Base-by-base conservation (phyloP, 176 grass and related monocot genomes). In the Calamus simplicifolius region DNA sequence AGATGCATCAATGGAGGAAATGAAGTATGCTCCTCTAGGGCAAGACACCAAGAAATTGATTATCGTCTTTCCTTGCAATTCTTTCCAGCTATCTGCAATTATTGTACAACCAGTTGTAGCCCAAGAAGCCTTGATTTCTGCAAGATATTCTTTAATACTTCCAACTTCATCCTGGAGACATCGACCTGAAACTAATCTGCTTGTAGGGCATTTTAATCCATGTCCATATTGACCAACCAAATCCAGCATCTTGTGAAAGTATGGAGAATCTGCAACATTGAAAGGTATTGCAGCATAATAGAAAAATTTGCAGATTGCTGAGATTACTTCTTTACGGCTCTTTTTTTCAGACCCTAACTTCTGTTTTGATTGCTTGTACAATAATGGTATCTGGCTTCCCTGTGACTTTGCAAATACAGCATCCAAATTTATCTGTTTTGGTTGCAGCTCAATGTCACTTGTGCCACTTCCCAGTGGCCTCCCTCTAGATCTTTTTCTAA, bases 251-350 rank as follows among this genome's bases (percentile, higher is more conserved):
- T 66, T 66, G 17, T 65, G 52, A 35, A 75, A 66, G 62, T 66
- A 75, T 16, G 61, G 52, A 31, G 72, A 75, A 56, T 75, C 54
- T 12, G 72, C 72, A 6, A 51, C 38, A 23, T 51, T 51, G 26
- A 66, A 75, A 66, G 72, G 72, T 66, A 75, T 50, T 57, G 61
- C 61, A 30, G 72, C 72, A 66, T 66, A 75, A 48, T 55, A 75
- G 35, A 75, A 75, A 25, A 75, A 75, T 58, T 64, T 75, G 62
- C 72, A 75, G 13, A 75, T 75, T 21, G 72, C 72, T 50, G 72
- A 75, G n/a, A 51, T 49, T 28, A 66, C 62, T 65, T 75, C 72
- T 66, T 66, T 66, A 31, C 56, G 30, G 18, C 16, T 55, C 31
- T 62, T 73, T 16, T 66, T 75, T n/a, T 59, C 54, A 16, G 50